phyloP scores from a whole-genome alignment of 2,329 filamentous ascomycete species.

The Fusarium sp. region DNA sequence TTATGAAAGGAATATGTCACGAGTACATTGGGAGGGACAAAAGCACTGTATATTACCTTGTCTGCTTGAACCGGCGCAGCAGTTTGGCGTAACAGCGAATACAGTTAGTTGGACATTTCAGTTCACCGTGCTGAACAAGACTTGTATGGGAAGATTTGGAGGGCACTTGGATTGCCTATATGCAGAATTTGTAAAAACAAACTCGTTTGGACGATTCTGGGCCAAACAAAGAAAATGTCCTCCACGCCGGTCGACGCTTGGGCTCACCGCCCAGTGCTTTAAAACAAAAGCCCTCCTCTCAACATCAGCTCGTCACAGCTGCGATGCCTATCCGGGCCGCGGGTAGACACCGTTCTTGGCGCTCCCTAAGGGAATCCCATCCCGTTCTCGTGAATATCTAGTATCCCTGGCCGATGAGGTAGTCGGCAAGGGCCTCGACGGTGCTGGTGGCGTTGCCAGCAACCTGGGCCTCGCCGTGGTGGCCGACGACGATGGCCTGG shows the following conservation, averaged over 20 bases:
- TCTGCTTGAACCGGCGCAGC: neutral
- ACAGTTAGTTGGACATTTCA: constrained; percentile 15
- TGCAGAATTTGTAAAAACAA: constrained; percentile 47
- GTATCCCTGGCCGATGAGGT: constrained; percentile 84
- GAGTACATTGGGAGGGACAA: constrained; percentile 17
- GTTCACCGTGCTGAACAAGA: neutral
- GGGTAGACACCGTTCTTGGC: constrained; percentile 32
- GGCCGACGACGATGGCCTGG: constrained; percentile 88
- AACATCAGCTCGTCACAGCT: constrained; percentile 40
- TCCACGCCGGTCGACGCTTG: constrained; percentile 33
- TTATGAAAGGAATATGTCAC: constrained; percentile 31
- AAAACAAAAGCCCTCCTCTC: constrained; percentile 42
- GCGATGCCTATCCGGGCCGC: constrained; percentile 31
- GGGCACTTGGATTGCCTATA: constrained; percentile 44
- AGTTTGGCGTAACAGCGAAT: constrained; percentile 20
- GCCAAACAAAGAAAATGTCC: constrained; percentile 41
- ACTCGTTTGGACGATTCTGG: constrained; percentile 38
- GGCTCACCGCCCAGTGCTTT: constrained; percentile 38
- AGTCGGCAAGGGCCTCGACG: constrained; percentile 87
- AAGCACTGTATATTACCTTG: constrained; percentile 22
- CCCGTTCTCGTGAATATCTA: constrained; percentile 57
- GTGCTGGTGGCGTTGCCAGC: constrained; percentile 82
- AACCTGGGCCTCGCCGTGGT: constrained; percentile 81
- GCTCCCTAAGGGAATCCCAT: constrained; percentile 17
- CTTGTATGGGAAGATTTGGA: constrained; percentile 21